These are phyloP conservation scores for Fabrea salina DNA, from an alignment of 169 alveolate genomes.

Conservation along the genomic window DNA sequence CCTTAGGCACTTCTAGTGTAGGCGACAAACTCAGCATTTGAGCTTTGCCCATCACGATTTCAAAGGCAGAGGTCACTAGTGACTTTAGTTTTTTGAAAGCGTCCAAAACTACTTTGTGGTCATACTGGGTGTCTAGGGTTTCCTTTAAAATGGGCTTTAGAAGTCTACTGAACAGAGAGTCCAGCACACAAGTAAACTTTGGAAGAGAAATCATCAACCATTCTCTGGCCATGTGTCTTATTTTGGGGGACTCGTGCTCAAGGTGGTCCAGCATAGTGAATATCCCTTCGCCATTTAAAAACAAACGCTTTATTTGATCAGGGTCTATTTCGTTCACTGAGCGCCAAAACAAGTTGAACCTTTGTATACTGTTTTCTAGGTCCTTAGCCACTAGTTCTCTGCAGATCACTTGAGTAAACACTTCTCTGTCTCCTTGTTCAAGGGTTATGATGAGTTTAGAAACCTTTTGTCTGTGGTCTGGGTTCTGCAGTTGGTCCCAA, in stretches of 20 bases:
- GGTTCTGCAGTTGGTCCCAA: background rate
- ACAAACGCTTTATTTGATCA: background rate
- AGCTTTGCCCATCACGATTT: background rate
- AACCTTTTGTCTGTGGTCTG: background rate
- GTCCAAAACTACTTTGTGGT: background rate
- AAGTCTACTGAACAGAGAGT: background rate
- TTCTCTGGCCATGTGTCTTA: background rate
- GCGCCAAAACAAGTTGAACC: conserved; percentile 8
- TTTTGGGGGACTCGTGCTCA: background rate
- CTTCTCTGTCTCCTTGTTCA: background rate
- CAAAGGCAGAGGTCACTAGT: background rate
- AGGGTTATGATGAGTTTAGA: background rate
- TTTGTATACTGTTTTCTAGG: no score
- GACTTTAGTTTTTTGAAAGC: conserved; percentile 11
- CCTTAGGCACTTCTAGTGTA: background rate
- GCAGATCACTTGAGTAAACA: background rate
- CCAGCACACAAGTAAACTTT: conserved; percentile 1
- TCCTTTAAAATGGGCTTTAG: background rate
- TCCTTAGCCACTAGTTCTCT: background rate
- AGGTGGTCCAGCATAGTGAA: conserved; percentile 25
- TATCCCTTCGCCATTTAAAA: conserved; percentile 1
- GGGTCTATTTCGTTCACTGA: background rate
- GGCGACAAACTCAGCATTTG: background rate
- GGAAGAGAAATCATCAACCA: conserved; percentile 11
- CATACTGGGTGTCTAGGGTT: background rate